Percentiles rank a stretch among this genome's conserved stretches.
phyloP scores from a whole-genome alignment of 1,284 basidiomycete genomes.

The Melampsora americana region DNA sequence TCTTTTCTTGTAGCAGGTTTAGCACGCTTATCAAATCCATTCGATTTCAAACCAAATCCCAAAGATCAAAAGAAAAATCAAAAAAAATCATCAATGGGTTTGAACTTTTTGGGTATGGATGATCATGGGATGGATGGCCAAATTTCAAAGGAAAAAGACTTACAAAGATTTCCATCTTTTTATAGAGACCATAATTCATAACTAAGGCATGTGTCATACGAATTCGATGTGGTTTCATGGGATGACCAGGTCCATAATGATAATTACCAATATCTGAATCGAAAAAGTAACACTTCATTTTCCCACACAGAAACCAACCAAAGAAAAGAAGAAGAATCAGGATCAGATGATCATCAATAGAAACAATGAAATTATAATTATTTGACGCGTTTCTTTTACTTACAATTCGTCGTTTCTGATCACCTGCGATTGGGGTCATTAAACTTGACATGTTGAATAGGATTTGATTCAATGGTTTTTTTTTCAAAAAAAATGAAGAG shows the following conservation, averaged over 20 bases:
- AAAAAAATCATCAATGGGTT: conserved; percentile 72
- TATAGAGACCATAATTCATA: conserved; percentile 88
- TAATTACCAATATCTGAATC: conserved; percentile 98
- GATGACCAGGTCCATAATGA: conserved; percentile 80
- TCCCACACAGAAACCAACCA: no score
- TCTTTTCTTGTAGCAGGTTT: conserved; percentile 99
- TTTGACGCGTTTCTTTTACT: neutral
- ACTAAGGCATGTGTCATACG: conserved; percentile 99
- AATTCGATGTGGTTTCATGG: conserved; percentile 93
- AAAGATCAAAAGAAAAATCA: conserved; percentile 3
- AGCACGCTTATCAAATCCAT: conserved; percentile 66
- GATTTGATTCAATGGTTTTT: no score
- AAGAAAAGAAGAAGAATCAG: neutral
- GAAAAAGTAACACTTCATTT: conserved; percentile 55
- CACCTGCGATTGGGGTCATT: conserved; percentile 37
- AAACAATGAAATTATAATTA: neutral
- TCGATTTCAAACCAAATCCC: neutral
- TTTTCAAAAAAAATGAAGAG: no score
- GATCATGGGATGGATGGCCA: conserved; percentile 11
- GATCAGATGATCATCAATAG: neutral
- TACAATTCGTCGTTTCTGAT: conserved; percentile 37
- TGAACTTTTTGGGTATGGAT: conserved; percentile 89
- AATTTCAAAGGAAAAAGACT: conserved; percentile 37
- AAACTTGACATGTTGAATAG: conserved; percentile 20
- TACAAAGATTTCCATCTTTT: conserved; percentile 56